These are phyloP conservation scores for Mycena vulgaris DNA, from an alignment of 768 basidiomycete genomes.

Conservation along the genomic window DNA sequence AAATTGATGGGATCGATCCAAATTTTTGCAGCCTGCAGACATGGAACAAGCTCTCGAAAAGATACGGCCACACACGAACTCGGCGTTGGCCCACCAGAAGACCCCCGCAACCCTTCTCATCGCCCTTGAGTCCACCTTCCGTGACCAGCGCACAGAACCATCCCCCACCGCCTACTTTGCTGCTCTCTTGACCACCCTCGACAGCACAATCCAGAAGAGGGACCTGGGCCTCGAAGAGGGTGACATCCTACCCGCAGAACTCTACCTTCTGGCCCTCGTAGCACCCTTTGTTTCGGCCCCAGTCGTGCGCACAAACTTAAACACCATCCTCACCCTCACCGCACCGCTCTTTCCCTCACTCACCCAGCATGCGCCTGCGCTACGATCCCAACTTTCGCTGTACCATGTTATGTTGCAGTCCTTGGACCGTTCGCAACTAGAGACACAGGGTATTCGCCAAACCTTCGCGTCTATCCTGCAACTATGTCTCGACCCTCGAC, in stretches of 20 bases:
- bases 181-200: conserved; percentile 88
- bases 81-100: conserved; percentile 89
- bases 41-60: conserved; percentile 85
- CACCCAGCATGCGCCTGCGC: conserved; percentile 76
- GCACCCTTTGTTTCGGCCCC: conserved; percentile 83
- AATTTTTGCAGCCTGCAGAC: conserved; percentile 10
- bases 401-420: conserved; percentile 78
- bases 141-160: conserved; percentile 76
- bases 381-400: conserved; percentile 89
- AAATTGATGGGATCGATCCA: background rate
- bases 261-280: conserved; percentile 88
- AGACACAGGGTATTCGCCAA: conserved; percentile 78
- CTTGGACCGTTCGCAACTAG: conserved; percentile 82
- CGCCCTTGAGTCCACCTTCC: conserved; percentile 87
- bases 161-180: conserved; percentile 96
- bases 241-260: conserved; percentile 84
- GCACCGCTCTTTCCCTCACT: conserved; percentile 84
- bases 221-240: conserved; percentile 69
- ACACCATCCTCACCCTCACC: conserved; percentile 79
- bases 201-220: conserved; percentile 79
- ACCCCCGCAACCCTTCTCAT: conserved; percentile 87
- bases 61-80: conserved; percentile 89
- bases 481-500: conserved; percentile 87
- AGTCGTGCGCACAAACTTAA: conserved; percentile 85
- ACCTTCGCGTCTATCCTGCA: conserved; percentile 89